Conservation (phyloP, 306 rosid genomes). For the Cucumis melo region DNA sequence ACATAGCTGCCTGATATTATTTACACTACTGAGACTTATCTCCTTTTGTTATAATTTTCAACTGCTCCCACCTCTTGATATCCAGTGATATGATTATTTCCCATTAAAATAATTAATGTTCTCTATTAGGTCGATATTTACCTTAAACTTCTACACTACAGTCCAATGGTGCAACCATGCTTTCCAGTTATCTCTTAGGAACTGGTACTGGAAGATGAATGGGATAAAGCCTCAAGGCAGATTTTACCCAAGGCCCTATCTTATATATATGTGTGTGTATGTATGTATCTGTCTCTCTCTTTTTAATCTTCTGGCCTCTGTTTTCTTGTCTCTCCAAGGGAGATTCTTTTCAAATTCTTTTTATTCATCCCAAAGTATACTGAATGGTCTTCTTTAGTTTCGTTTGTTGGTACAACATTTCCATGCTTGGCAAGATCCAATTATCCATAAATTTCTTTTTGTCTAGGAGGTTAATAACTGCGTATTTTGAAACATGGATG, state of each 20-base stretch:
- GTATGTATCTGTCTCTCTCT: background rate
- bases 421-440: background rate
- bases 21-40: background rate
- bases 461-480: background rate
- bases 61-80: background rate
- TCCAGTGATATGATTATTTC: background rate
- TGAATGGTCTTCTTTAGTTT: background rate
- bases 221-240: background rate
- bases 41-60: background rate
- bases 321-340: background rate
- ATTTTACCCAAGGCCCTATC: background rate
- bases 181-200: background rate
- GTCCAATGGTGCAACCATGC: background rate
- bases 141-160: background rate
- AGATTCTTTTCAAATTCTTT: background rate
- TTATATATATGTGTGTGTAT: too few relatives aligned
- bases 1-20: background rate
- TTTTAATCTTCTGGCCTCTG: background rate
- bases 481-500: constrained; percentile 8
- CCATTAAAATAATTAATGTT: background rate
- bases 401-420: background rate
- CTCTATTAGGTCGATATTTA: background rate
- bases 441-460: background rate
- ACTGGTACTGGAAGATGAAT: background rate
- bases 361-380: background rate